Base-by-base conservation (phyloP, 495 filamentous ascomycete species). In the Podospora sp. region DNA sequence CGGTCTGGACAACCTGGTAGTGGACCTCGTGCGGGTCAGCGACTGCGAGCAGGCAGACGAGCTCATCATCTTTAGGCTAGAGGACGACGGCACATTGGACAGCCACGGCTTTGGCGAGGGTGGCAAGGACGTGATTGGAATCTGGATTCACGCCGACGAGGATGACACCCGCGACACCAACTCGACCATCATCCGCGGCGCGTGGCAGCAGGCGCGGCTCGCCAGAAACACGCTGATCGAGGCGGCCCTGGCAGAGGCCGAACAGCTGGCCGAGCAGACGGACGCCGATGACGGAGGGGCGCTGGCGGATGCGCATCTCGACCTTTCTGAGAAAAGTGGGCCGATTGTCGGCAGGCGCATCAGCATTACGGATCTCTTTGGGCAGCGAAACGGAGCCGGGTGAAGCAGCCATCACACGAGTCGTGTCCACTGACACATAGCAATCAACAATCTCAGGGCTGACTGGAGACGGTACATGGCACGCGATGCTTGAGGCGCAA, bases 91-190 rank as follows among this genome's bases (percentile, higher is more conserved):
- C 11, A 52, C 50, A 26, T 27, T 59, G 35, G 62, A 25, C 18
- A 27, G 35, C 21, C 65, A 56, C 26, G 63, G 73, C 29, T 4
- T 33, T 33, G 3, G 29, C 2, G 73, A 71, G 20, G 70, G 51
- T n/a, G 73, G 63, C n/a, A 76, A 79, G 62, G 73, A 75, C 52
- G 73, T 80, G 14, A 33, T 84, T 50, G 81, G 82, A 6, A 59
- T 84, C n/a, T 84, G 79, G 80, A 77, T 82, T 5, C 80, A 84
- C 58, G 76, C 79, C 62, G 80, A 82, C 66, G 75, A 81, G 66
- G 76, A 76, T 24, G 69, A 76, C 51, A 82, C 82, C 22, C 75
- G 75, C 20, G 72, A 71, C n/a, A 71, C 73, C 9, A 72, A 78
- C 62, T 71, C 69, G n/a, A 68, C 71, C 11, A 72, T 80, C 27